Evolutionary conservation across 169 alveolate species (phyloP).

Genomic region (Pseudocohnilembus persalinus): DNA sequence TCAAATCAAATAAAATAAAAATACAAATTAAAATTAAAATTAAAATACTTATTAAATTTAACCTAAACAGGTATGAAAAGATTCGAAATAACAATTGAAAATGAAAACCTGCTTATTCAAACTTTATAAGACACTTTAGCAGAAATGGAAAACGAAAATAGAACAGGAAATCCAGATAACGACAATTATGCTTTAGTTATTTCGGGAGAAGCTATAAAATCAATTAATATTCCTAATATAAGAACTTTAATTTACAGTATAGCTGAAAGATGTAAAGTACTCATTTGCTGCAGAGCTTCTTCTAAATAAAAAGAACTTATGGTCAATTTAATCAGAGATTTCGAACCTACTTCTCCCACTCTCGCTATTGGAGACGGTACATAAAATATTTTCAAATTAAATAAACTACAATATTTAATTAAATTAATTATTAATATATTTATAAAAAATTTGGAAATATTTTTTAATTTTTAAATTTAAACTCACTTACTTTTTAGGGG

Average conservation of each 20-base stretch:
- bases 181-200: slow-evolving; percentile 20
- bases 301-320: slow-evolving; percentile 87
- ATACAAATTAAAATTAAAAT: slow-evolving; percentile 2
- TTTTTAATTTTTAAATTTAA: no score
- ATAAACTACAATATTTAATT: no score
- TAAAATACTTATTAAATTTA: slow-evolving; percentile 36
- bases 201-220: slow-evolving; percentile 25
- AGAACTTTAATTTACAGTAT: slow-evolving; percentile 49
- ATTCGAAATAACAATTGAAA: not conserved
- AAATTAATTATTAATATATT: no score
- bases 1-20: slow-evolving; percentile 82
- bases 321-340: slow-evolving; percentile 60
- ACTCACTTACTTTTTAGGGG: slow-evolving; percentile 54
- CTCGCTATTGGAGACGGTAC: not conserved
- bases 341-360: not conserved
- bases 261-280: slow-evolving; percentile 51
- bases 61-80: not conserved
- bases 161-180: not conserved
- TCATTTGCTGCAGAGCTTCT: slow-evolving; percentile 80
- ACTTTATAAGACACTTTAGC: slow-evolving; percentile 17
- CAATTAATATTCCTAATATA: slow-evolving; percentile 30
- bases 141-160: slow-evolving; percentile 25
- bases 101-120: slow-evolving; percentile 32
- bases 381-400: no score
- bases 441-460: no score